These are phyloP conservation scores for Chlorociboria aeruginascens DNA, from an alignment of 495 filamentous ascomycete genomes.

Conservation along the genomic window DNA sequence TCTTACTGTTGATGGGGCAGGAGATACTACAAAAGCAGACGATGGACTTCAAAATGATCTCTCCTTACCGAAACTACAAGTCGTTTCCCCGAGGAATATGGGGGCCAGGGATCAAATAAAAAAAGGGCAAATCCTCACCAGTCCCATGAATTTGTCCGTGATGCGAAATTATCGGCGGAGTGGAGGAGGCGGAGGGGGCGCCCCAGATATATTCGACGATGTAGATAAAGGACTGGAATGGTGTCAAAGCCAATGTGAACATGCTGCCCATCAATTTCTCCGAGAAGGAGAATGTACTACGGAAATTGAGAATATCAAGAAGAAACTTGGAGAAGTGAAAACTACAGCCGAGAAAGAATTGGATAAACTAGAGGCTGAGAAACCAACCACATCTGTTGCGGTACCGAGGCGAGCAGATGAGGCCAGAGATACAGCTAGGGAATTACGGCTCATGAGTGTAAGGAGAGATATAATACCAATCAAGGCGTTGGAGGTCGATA, in stretches of 20 bases:
- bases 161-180: not conserved
- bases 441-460: conserved; percentile 3
- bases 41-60: not conserved
- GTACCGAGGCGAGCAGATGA: not conserved
- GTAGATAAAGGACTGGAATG: conserved; percentile 67
- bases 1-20: not conserved
- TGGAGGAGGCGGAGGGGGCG: conserved; percentile 11
- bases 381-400: not conserved
- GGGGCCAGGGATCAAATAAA: conserved; percentile 2
- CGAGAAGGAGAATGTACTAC: conserved; percentile 67
- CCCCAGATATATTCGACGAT: conserved; percentile 50
- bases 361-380: conserved; percentile 30
- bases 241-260: conserved; percentile 70
- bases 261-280: conserved; percentile 76
- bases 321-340: conserved; percentile 42
- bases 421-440: not conserved
- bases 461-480: not conserved
- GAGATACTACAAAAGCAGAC: conserved; percentile 13
- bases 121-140: too few relatives aligned
- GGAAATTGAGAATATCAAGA: conserved; percentile 59
- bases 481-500: conserved; percentile 14
- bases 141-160: too few relatives aligned
- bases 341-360: conserved; percentile 46
- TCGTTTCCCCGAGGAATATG: conserved; percentile 14
- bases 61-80: conserved; percentile 6